Evolutionary conservation across 441 rosid genomes (phyloP).

Genomic region (Theobroma grandiflorum): DNA sequence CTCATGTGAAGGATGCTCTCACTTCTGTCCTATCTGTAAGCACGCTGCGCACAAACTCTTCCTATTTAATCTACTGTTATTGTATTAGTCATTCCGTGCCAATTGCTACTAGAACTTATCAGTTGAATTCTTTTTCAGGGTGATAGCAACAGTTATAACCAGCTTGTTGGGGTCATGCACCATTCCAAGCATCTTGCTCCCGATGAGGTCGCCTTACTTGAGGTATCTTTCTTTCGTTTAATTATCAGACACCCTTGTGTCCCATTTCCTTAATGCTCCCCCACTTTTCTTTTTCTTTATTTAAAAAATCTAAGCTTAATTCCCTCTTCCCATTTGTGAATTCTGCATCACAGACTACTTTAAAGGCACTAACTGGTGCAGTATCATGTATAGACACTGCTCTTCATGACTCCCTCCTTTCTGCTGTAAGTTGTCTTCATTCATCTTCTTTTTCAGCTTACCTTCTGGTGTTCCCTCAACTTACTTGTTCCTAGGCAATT

Average conservation of each 20-base stretch:
- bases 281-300: neutral
- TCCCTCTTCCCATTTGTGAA: neutral
- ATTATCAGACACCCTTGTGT: neutral
- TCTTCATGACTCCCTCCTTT: conserved; percentile 68
- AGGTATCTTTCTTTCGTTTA: conserved; percentile 43
- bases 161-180: conserved; percentile 72
- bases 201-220: conserved; percentile 76
- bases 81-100: neutral
- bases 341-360: conserved; percentile 51
- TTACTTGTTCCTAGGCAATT: conserved; percentile 20
- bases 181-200: conserved; percentile 47
- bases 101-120: neutral
- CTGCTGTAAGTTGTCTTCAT: conserved; percentile 55
- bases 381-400: conserved; percentile 65
- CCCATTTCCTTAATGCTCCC: neutral
- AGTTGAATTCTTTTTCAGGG: conserved; percentile 48
- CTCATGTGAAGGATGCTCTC: conserved; percentile 64
- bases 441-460: neutral
- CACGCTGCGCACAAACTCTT: neutral
- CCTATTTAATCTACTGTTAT: neutral
- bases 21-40: conserved; percentile 52
- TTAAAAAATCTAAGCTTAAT: no score
- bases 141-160: conserved; percentile 54
- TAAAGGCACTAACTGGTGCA: conserved; percentile 67
- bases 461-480: neutral